Conservation (phyloP, 768 basidiomycete species). For the Termitomyces sp. region DNA sequence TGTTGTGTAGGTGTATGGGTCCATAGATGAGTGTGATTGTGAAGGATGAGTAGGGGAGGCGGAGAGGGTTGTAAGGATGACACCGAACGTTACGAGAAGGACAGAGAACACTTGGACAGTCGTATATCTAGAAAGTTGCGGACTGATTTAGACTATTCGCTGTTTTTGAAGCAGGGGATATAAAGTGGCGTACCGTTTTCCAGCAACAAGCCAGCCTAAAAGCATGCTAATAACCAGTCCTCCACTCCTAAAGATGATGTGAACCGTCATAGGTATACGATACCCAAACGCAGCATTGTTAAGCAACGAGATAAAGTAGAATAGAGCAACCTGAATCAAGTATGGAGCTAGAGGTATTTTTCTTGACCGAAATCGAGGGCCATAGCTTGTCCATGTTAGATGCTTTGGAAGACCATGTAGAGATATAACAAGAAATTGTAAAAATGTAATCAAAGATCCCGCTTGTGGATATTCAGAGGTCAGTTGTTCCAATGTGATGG, state of each 20-base stretch:
- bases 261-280: slow-evolving; percentile 83
- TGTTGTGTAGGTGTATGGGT: slow-evolving; percentile 45
- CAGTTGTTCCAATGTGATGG: slow-evolving; percentile 69
- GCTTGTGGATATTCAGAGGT: slow-evolving; percentile 62
- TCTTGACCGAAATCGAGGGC: slow-evolving; percentile 54
- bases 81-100: slow-evolving; percentile 73
- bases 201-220: slow-evolving; percentile 63
- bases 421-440: slow-evolving; percentile 78
- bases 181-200: slow-evolving; percentile 46
- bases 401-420: slow-evolving; percentile 67
- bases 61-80: slow-evolving; percentile 77
- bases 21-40: slow-evolving; percentile 7
- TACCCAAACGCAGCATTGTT: slow-evolving; percentile 93
- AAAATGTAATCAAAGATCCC: slow-evolving; percentile 82
- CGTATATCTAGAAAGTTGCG: slow-evolving; percentile 47
- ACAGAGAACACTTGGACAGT: slow-evolving; percentile 65
- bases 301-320: slow-evolving; percentile 71
- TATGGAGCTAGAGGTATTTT: slow-evolving; percentile 70
- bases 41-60: slow-evolving; percentile 36
- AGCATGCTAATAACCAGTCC: slow-evolving; percentile 82
- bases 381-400: slow-evolving; percentile 40
- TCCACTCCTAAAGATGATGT: slow-evolving; percentile 91
- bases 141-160: not conserved
- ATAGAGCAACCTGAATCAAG: slow-evolving; percentile 74
- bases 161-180: no score